A percentile compares a stretch with the other conserved stretches of the same genome.
phyloP scores from a whole-genome alignment of 805 yeast species.

The Saturnispora gosingensis region DNA sequence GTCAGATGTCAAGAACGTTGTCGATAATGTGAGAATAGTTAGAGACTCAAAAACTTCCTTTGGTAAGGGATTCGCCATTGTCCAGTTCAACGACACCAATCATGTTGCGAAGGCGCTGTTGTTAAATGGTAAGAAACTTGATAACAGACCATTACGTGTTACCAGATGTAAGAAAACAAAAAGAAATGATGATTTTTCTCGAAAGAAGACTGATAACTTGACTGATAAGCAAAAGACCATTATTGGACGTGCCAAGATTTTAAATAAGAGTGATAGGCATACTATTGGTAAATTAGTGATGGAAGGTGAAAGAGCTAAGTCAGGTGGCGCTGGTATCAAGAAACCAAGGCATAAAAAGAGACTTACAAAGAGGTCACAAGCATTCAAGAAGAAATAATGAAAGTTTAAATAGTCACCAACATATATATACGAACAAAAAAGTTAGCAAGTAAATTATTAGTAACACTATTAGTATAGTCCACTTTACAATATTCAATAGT shows the following conservation, averaged over 20 bases:
- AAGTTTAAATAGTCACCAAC: not conserved
- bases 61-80: conserved; percentile 96
- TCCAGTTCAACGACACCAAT: conserved; percentile 70
- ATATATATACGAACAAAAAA: not conserved
- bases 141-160: conserved; percentile 61
- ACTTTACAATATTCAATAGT: not conserved
- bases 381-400: conserved; percentile 14
- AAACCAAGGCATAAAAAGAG: conserved; percentile 50
- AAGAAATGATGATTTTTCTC: conserved; percentile 19
- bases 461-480: not conserved
- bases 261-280: conserved; percentile 75
- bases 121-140: conserved; percentile 57
- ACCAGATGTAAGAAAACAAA: conserved; percentile 49
- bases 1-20: conserved; percentile 29
- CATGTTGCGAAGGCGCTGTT: conserved; percentile 76
- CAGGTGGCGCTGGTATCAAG: conserved; percentile 53
- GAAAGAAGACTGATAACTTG: conserved; percentile 25
- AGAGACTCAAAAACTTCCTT: conserved; percentile 90
- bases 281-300: conserved; percentile 49
- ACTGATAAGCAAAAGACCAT: conserved; percentile 64
- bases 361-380: conserved; percentile 41
- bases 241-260: conserved; percentile 69
- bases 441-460: not conserved
- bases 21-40: conserved; percentile 82
- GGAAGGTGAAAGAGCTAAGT: conserved; percentile 74